Conservation (phyloP, 2,329 filamentous ascomycete species). For the Cryphonectria radicalis region DNA sequence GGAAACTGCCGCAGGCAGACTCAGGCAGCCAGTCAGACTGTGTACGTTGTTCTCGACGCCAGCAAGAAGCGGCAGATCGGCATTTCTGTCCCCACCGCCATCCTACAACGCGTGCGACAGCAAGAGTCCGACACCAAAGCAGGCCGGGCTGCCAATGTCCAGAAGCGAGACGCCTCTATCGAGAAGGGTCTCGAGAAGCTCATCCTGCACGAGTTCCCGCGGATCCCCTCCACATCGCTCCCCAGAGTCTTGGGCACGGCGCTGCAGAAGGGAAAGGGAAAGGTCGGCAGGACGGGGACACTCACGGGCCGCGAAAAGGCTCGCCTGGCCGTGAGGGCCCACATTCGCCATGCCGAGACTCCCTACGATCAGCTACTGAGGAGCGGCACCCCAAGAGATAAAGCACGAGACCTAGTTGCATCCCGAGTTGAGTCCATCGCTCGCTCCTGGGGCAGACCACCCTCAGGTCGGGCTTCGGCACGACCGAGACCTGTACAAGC, state of each 20-base stretch:
- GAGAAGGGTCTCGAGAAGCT: constrained; percentile 40
- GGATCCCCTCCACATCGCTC: constrained; percentile 43
- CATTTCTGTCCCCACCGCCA: constrained; percentile 44
- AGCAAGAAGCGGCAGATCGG: constrained; percentile 38
- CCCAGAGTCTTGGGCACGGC: constrained; percentile 45
- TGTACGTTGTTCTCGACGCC: constrained; percentile 43
- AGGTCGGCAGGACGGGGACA: constrained; percentile 51
- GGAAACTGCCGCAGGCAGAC: constrained; percentile 45
- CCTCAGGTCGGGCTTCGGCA: background rate
- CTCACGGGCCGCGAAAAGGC: constrained; percentile 46
- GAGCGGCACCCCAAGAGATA: constrained; percentile 20
- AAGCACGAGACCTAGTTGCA: constrained; percentile 32
- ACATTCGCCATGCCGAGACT: constrained; percentile 53
- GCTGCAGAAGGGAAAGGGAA: constrained; percentile 49
- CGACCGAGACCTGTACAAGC: background rate
- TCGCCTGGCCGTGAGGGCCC: constrained; percentile 51
- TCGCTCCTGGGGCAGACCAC: constrained; percentile 31
- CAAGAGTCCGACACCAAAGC: constrained; percentile 39
- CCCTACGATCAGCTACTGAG: constrained; percentile 48
- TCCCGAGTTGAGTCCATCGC: constrained; percentile 31
- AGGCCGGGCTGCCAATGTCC: constrained; percentile 39
- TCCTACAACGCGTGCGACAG: constrained; percentile 37
- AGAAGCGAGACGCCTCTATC: constrained; percentile 41
- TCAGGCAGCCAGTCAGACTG: constrained; percentile 36
- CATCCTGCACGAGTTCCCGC: constrained; percentile 45